phyloP scores from a whole-genome alignment of 2,329 filamentous ascomycete species.

The Exophiala aquamarina region DNA sequence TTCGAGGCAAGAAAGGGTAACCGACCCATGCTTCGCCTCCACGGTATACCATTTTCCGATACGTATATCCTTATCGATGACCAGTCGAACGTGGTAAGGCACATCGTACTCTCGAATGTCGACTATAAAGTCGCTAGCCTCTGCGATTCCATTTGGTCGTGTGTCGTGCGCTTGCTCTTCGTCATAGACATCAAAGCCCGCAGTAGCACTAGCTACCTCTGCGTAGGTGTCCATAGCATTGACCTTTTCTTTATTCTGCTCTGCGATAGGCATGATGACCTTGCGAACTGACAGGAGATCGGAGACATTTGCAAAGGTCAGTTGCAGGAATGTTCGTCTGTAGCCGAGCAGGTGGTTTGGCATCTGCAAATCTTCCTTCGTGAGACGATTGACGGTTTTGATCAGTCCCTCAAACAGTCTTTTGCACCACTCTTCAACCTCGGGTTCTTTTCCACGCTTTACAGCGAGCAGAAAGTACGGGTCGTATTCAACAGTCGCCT shows the following conservation, averaged over 20 bases:
- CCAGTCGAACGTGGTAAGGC: constrained; percentile 97
- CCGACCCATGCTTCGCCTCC: constrained; percentile 86
- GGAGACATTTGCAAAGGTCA: constrained; percentile 82
- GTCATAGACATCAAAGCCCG: constrained; percentile 93
- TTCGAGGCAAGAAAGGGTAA: constrained; percentile 80
- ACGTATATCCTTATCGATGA: constrained; percentile 95
- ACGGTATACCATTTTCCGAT: constrained; percentile 97
- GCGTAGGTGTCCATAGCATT: constrained; percentile 98
- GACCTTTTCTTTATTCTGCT: constrained; percentile 95
- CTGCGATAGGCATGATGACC: constrained; percentile 83
- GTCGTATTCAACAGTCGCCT: constrained; percentile 93
- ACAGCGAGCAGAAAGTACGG: constrained; percentile 94
- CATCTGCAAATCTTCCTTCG: constrained; percentile 92
- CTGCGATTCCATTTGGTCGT: constrained; percentile 74
- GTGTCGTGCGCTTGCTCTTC: constrained; percentile 79
- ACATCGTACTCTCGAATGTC: constrained; percentile 99
- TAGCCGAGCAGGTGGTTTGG: constrained; percentile 95
- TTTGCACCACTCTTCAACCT: constrained; percentile 92
- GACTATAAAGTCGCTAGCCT: constrained; percentile 95
- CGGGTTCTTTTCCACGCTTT: constrained; percentile 81
- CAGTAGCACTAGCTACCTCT: constrained; percentile 81
- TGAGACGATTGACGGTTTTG: constrained; percentile 72
- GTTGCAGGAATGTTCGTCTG: constrained; percentile 79
- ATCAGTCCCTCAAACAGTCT: constrained; percentile 78
- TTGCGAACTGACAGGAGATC: constrained; percentile 83